Base-by-base conservation (phyloP, 176 grass and related monocot genomes). In the Raddia guianensis region DNA sequence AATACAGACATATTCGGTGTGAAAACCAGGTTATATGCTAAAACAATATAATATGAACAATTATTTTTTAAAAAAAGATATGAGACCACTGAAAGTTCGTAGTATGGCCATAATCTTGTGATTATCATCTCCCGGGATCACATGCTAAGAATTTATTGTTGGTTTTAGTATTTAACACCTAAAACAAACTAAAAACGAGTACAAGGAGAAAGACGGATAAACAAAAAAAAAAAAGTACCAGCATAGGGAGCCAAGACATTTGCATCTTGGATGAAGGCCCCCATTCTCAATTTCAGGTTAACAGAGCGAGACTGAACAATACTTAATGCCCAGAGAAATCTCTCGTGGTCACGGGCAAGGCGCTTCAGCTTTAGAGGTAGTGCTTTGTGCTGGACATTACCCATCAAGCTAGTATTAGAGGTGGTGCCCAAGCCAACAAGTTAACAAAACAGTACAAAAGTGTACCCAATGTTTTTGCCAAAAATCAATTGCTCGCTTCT, bases 391-490 rank as follows among this genome's bases (percentile, higher is more conserved):
- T 98, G 83, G 84, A 90, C 68, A 73, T 74, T 61, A 77, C 35
- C 52, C 66, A 89, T 53, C 66, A 65, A 84, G 66, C 11, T 66
- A 58, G 66, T 79, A 16, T 76, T 77, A 85, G 77, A 80, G 53
- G 46, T 73, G 63, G 46, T 73, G 63, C 57, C 57, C 77, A 59
- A 70, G 63, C 64, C 49, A 83, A 21, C 9, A 88, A 80, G n/a
- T 66, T 43, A 54, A 77, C 50, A 69, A 87, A 87, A 86, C 2
- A 82, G 37, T 15, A 80, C 9, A 82, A 68, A 82, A 89, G 0
- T 72, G 61, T 91, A 98, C 95, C 95, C 95, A 98, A 77, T 98
- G 90, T 76, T 91, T 91, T 83, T 92, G 91, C 95, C 95, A 98
- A 94, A 98, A 98, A 88, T 98, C 87, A 63, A 92, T 85, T 69